Evolutionary conservation across 352 stramenopile species (phyloP).

Genomic region (Phytophthora syringae): DNA sequence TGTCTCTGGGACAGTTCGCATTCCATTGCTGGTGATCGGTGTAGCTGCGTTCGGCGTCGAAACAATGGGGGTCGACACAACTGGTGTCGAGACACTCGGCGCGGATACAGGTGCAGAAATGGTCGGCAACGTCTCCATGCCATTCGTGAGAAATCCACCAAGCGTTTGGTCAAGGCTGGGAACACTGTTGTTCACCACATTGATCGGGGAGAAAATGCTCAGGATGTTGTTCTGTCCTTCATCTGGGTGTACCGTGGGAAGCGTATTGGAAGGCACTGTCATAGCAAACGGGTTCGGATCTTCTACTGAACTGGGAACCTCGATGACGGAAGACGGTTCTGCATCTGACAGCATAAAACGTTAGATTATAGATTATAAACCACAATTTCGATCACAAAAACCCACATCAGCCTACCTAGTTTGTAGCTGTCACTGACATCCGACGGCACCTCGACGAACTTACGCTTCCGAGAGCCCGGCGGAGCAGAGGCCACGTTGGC

Average conservation of each 20-base stretch:
- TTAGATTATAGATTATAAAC: slow-evolving; percentile 1
- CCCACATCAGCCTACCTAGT: slow-evolving; percentile 29
- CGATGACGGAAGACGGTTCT: slow-evolving; percentile 54
- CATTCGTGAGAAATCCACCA: slow-evolving; percentile 41
- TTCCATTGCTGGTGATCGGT: slow-evolving; percentile 6
- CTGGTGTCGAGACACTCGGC: slow-evolving; percentile 6
- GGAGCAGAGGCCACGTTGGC: slow-evolving; percentile 42
- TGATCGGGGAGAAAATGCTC: slow-evolving; percentile 77
- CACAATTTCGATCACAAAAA: neutral
- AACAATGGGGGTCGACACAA: slow-evolving; percentile 6
- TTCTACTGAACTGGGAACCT: slow-evolving; percentile 50
- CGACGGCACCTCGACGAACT: slow-evolving; percentile 79
- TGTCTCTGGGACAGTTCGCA: slow-evolving; percentile 10
- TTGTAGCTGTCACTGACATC: slow-evolving; percentile 39
- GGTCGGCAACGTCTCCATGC: slow-evolving; percentile 2
- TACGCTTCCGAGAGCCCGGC: slow-evolving; percentile 66
- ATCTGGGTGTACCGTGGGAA: slow-evolving; percentile 17
- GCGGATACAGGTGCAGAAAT: slow-evolving; percentile 2
- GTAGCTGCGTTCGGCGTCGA: slow-evolving; percentile 7
- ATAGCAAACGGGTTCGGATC: slow-evolving; percentile 41
- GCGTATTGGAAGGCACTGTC: slow-evolving; percentile 36
- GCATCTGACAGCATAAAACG: slow-evolving; percentile 9
- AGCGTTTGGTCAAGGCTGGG: slow-evolving; percentile 18
- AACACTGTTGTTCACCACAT: slow-evolving; percentile 30
- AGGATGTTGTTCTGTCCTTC: slow-evolving; percentile 64